Percentiles rank a stretch among this genome's conserved stretches.
These are phyloP conservation scores for Chlorella variabilis DNA, from an alignment of 163 green algal genomes.

Conservation along the genomic window DNA sequence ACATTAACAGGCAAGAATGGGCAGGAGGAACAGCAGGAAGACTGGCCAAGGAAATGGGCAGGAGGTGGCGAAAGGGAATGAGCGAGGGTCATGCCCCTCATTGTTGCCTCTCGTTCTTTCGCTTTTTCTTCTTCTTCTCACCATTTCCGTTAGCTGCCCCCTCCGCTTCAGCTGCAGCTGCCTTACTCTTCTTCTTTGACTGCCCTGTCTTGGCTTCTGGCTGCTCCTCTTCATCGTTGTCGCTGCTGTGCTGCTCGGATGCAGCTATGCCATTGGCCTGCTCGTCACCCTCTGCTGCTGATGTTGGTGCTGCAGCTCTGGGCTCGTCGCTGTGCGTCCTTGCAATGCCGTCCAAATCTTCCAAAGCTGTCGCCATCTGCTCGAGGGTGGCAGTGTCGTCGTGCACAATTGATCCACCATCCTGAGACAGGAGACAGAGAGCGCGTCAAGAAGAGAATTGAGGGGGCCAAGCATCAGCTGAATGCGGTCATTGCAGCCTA, in stretches of 20 bases:
- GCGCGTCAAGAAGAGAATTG: background rate
- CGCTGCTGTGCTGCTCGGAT: background rate
- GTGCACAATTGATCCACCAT: slow-evolving; percentile 5
- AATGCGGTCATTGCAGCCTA: too few species aligned
- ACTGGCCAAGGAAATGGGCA: too few species aligned
- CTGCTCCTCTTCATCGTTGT: background rate
- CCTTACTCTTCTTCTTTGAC: background rate
- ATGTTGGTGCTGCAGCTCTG: slow-evolving; percentile 4
- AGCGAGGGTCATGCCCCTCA: too few species aligned
- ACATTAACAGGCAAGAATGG: too few species aligned
- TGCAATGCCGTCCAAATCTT: background rate
- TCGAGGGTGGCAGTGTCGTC: slow-evolving; percentile 24
- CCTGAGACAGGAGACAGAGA: slow-evolving; percentile 5
- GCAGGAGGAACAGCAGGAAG: too few species aligned
- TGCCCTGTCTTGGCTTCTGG: background rate
- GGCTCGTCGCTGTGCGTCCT: background rate
- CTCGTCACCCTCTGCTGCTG: slow-evolving; percentile 3
- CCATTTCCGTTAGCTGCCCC: background rate
- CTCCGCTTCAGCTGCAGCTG: background rate
- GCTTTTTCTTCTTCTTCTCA: slow-evolving; percentile 38
- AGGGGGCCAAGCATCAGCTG: background rate
- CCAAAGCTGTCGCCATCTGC: slow-evolving; percentile 3
- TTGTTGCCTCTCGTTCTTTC: slow-evolving; percentile 5
- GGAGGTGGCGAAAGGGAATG: too few species aligned
- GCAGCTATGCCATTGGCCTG: background rate